A percentile compares a stretch with the other conserved stretches of the same genome.
Evolutionary conservation across 306 rosid genomes (phyloP).

Genomic region (Elaeagnus macrophylla): DNA sequence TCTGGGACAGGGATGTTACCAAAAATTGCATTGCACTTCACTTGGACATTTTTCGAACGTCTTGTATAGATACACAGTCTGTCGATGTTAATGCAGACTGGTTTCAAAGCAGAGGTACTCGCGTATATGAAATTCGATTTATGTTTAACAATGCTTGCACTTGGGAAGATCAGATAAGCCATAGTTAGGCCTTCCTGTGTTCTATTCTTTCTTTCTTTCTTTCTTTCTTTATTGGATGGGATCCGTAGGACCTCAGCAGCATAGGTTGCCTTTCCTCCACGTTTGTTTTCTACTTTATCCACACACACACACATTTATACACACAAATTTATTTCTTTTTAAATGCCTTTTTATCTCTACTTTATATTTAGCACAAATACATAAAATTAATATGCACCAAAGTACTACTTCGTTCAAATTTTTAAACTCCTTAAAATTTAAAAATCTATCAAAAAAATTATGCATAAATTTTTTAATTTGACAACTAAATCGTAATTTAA

Average conservation of each 20-base stretch:
- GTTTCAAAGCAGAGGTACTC: conserved; percentile 35
- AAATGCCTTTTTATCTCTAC: too few relatives aligned
- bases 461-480: too few relatives aligned
- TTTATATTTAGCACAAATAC: background rate
- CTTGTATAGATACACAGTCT: conserved; percentile 30
- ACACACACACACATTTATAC: too few relatives aligned
- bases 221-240: conserved; percentile 9
- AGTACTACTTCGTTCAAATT: too few relatives aligned
- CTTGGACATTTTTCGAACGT: conserved; percentile 23
- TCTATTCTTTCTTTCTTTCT: background rate
- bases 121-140: conserved; percentile 20
- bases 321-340: background rate
- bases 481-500: too few relatives aligned
- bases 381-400: too few relatives aligned
- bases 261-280: conserved; percentile 34
- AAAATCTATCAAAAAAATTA: too few relatives aligned
- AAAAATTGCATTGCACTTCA: conserved; percentile 45
- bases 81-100: conserved; percentile 7
- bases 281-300: conserved; percentile 39
- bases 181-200: conserved; percentile 20
- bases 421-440: too few relatives aligned
- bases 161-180: conserved; percentile 54
- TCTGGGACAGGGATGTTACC: conserved; percentile 22
- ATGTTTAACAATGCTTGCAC: conserved; percentile 37
- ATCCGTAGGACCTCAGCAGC: conserved; percentile 13